Conservation (phyloP, 441 rosid genomes). For the Monsonia emarginata region DNA sequence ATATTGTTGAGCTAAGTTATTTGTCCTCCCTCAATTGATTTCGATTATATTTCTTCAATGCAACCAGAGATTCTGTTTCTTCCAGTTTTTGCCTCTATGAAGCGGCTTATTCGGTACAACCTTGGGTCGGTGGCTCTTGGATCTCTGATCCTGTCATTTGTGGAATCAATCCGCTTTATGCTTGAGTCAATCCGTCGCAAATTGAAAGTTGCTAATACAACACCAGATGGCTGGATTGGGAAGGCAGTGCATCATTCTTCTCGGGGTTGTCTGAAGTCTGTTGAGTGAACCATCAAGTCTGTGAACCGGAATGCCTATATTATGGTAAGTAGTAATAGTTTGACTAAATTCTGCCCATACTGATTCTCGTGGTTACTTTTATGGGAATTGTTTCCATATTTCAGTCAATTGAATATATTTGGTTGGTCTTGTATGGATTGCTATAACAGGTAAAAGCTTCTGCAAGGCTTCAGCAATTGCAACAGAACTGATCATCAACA, state of each 20-base stretch:
- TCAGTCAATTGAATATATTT: constrained; percentile 14
- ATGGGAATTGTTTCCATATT: not conserved
- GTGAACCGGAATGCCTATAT: constrained; percentile 92
- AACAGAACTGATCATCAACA: constrained; percentile 76
- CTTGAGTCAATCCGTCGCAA: constrained; percentile 76
- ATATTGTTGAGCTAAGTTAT: too few relatives aligned
- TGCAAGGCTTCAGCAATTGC: constrained; percentile 73
- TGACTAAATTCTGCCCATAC: not conserved
- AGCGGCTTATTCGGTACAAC: constrained; percentile 70
- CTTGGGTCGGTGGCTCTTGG: constrained; percentile 94
- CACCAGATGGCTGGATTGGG: constrained; percentile 59
- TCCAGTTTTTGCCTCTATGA: constrained; percentile 91
- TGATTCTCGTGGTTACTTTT: not conserved
- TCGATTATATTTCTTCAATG: constrained; percentile 23
- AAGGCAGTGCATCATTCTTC: constrained; percentile 49
- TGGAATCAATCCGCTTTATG: constrained; percentile 82
- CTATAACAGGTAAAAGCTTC: constrained; percentile 89
- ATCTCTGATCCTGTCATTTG: constrained; percentile 72
- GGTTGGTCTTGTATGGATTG: constrained; percentile 44
- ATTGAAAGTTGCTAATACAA: constrained; percentile 42
- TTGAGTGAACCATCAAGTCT: constrained; percentile 76
- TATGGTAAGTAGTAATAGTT: constrained; percentile 46
- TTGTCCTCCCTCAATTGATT: too few relatives aligned
- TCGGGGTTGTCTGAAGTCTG: constrained; percentile 43
- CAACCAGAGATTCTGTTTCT: constrained; percentile 86